Evolutionary conservation across 2,329 filamentous ascomycete genomes (phyloP).

Genomic region (Chaetomium globosum): DNA sequence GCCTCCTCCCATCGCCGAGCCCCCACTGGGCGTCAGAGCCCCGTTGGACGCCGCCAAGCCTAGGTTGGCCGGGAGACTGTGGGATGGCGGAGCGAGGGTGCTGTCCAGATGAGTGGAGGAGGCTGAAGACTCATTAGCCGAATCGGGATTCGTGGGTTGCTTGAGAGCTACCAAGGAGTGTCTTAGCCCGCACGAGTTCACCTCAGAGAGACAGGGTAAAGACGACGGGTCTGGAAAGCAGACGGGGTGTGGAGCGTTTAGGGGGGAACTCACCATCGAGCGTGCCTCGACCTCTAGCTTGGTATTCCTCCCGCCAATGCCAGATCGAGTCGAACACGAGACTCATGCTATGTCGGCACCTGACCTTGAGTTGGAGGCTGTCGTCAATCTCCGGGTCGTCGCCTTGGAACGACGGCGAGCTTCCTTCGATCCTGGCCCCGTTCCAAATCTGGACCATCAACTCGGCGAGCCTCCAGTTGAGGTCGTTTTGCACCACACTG

Average conservation of each 20-base stretch:
- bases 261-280: conserved; percentile 65
- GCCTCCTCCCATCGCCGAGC: conserved; percentile 48
- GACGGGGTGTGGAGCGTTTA: not conserved
- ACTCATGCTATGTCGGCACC: conserved; percentile 82
- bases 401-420: conserved; percentile 51
- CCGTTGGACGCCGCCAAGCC: conserved; percentile 53
- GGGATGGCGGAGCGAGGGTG: conserved; percentile 57
- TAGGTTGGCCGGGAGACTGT: conserved; percentile 52
- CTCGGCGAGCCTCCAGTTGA: conserved; percentile 77
- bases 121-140: conserved; percentile 70
- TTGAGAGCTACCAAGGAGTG: conserved; percentile 65
- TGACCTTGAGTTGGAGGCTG: conserved; percentile 76
- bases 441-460: conserved; percentile 90
- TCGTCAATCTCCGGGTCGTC: conserved; percentile 65
- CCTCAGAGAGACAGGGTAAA: conserved; percentile 27
- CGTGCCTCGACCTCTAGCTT: conserved; percentile 68
- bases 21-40: conserved; percentile 55
- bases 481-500: conserved; percentile 75
- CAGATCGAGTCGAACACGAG: conserved; percentile 83
- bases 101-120: conserved; percentile 67
- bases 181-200: conserved; percentile 41
- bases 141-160: conserved; percentile 84
- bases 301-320: conserved; percentile 81
- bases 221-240: conserved; percentile 19
- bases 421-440: conserved; percentile 59